Percentiles rank a stretch among this genome's conserved stretches.
These are phyloP conservation scores for Amesomyces nigricolor DNA, from an alignment of 2,329 filamentous ascomycete species.

Conservation along the genomic window DNA sequence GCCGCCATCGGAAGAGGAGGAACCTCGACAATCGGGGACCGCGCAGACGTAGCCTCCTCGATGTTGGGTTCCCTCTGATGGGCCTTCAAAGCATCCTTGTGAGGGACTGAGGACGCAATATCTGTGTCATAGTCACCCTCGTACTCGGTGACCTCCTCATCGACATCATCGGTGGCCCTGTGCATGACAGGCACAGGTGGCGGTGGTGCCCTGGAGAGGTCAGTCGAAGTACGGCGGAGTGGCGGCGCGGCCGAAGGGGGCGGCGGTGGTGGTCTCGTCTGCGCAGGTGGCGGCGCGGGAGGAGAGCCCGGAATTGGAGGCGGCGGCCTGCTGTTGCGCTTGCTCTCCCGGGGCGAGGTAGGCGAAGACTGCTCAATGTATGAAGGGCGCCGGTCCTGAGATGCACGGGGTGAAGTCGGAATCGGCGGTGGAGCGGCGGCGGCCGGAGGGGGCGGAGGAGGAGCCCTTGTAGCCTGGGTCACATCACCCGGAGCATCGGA, in stretches of 20 bases:
- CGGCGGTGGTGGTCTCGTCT: constrained; percentile 60
- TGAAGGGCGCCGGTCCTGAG: constrained; percentile 30
- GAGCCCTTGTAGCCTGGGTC: constrained; percentile 33
- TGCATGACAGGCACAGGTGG: constrained; percentile 33
- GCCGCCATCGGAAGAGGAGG: constrained; percentile 37
- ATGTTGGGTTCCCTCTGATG: constrained; percentile 72
- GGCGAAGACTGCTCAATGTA: constrained; percentile 38
- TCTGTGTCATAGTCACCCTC: constrained; percentile 98
- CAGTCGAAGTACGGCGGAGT: constrained; percentile 52
- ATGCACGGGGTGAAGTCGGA: constrained; percentile 33
- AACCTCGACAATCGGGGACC: constrained; percentile 46
- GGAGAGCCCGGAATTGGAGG: constrained; percentile 55
- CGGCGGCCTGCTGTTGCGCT: constrained; percentile 52
- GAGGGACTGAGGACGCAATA: constrained; percentile 86
- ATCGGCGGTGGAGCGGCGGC: constrained; percentile 38
- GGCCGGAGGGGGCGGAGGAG: constrained; percentile 43
- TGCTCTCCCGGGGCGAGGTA: constrained; percentile 36
- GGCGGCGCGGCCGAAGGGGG: constrained; percentile 49
- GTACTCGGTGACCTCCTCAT: constrained; percentile 84
- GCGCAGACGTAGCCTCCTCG: constrained; percentile 61
- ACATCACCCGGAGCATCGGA: constrained; percentile 38
- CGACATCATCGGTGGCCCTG: constrained; percentile 56
- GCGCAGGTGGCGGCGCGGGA: constrained; percentile 42
- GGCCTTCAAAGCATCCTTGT: constrained; percentile 86
- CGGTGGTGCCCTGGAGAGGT: constrained; percentile 39